Conservation (phyloP, 2,329 filamentous ascomycete genomes). For the Exophiala calicioides region DNA sequence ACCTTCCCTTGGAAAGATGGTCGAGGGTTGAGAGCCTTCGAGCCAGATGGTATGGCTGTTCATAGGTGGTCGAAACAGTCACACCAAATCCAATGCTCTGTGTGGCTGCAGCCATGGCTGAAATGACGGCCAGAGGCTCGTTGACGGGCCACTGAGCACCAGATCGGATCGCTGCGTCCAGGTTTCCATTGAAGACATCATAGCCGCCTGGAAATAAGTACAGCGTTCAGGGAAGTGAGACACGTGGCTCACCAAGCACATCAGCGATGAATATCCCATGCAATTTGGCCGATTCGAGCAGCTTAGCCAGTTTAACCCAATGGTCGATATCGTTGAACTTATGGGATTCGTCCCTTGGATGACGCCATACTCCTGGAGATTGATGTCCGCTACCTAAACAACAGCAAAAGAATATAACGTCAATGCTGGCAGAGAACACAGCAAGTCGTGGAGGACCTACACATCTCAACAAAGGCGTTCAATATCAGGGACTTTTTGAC, state of each 20-base stretch:
- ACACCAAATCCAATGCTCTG: slow-evolving; percentile 68
- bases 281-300: slow-evolving; percentile 63
- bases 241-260: slow-evolving; percentile 62
- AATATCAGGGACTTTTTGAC: no score
- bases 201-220: no score
- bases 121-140: slow-evolving; percentile 63
- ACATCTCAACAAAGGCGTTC: no score
- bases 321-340: slow-evolving; percentile 63
- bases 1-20: slow-evolving; percentile 63
- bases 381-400: slow-evolving; percentile 45
- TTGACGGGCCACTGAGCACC: slow-evolving; percentile 71
- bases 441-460: slow-evolving; percentile 7
- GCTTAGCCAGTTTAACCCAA: slow-evolving; percentile 62
- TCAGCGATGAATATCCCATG: slow-evolving; percentile 69
- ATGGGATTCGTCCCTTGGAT: slow-evolving; percentile 64
- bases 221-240: no score
- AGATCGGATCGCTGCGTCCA: slow-evolving; percentile 61
- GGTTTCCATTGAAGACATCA: no score
- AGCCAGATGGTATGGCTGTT: slow-evolving; percentile 68
- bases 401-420: not conserved
- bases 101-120: slow-evolving; percentile 68
- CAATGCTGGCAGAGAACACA: not conserved
- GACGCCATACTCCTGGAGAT: slow-evolving; percentile 62
- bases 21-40: slow-evolving; percentile 66
- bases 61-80: slow-evolving; percentile 67